Evolutionary conservation across 2,329 filamentous ascomycete species (phyloP), one percentile per base, ranked within the genome.

Genomic region (Neocucurbitaria cava): DNA sequence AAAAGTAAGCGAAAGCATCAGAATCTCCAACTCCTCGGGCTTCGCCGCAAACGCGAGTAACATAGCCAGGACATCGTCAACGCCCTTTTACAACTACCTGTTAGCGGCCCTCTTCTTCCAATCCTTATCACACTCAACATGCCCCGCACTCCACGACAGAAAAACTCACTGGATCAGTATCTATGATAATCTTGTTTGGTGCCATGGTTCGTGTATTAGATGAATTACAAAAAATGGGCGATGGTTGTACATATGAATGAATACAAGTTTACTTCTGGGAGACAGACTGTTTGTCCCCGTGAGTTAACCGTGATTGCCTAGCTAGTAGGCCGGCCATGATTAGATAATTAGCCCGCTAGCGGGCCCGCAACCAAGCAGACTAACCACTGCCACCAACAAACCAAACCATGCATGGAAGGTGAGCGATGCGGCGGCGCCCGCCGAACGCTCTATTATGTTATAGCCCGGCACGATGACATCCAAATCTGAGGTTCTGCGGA

Each of bases 21-120:
- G 77, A 31, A 98, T 81, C 74, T 98, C 91, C 20, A 98, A 82
- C 71, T 98, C 94, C 64, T 96, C 90, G 0, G 89, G 85, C 21
- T 85, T 87, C 30, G 91, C 88, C 48, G 92, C 89, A 56, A 98
- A 85, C 3, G 95, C 93, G 46, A 98, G 83, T 30, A 99, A 83
- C 75, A 98, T 84, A 41, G 92, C 94, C 58, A 98, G 82, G 49
- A 95, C 83, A 83, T 99, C 95, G 78, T 99, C 95, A 65, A 95
- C 89, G 59, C 94, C 92, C 79, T 81, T 41, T n/a, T n/a, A 40
- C 18, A n/a, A 40, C 20, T 13, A n/a, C 33, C 9, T 35, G 35
- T 41, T 18, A 51, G 31, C 30, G 2, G 31, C 21, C 18, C 24
- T 8, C n/a, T n/a, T n/a, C n/a, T n/a, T n/a, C n/a, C n/a, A n/a